Conservation (phyloP, 1,284 basidiomycete species). For the Ceratobasidium sp. region DNA sequence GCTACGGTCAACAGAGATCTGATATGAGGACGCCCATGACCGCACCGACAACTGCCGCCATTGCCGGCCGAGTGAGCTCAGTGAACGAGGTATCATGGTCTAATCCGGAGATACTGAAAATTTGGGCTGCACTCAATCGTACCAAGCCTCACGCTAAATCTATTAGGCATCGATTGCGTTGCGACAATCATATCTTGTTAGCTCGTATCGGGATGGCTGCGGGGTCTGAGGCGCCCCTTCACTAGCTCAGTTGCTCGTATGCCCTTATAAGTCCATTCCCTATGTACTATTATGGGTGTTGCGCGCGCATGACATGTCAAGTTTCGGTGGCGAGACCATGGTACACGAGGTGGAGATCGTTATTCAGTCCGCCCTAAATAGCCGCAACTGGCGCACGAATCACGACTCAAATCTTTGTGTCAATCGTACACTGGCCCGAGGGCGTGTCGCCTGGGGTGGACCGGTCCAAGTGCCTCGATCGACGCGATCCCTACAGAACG, state of each 20-base stretch:
- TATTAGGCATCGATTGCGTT: neutral
- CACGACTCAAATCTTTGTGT: neutral
- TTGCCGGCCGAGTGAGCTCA: neutral
- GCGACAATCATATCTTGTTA: neutral
- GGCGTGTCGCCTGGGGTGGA: neutral
- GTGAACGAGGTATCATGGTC: neutral
- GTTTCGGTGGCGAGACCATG: too few species aligned
- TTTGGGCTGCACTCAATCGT: neutral
- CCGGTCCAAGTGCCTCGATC: neutral
- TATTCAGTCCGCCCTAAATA: neutral
- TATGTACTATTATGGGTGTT: neutral
- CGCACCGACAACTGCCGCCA: neutral
- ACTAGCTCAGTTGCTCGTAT: neutral
- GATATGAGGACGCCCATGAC: too few species aligned
- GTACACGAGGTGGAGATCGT: neutral
- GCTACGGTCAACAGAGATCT: neutral
- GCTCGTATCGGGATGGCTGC: neutral
- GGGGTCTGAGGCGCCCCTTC: neutral
- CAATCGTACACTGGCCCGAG: neutral
- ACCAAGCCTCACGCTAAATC: neutral
- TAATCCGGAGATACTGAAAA: neutral
- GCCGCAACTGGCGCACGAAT: neutral
- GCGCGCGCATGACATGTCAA: neutral
- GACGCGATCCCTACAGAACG: neutral
- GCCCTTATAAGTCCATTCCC: neutral